Evolutionary conservation across 2,329 filamentous ascomycete species (phyloP), one percentile per base, ranked within the genome.

Genomic region (Aspergillus puulaauensis): DNA sequence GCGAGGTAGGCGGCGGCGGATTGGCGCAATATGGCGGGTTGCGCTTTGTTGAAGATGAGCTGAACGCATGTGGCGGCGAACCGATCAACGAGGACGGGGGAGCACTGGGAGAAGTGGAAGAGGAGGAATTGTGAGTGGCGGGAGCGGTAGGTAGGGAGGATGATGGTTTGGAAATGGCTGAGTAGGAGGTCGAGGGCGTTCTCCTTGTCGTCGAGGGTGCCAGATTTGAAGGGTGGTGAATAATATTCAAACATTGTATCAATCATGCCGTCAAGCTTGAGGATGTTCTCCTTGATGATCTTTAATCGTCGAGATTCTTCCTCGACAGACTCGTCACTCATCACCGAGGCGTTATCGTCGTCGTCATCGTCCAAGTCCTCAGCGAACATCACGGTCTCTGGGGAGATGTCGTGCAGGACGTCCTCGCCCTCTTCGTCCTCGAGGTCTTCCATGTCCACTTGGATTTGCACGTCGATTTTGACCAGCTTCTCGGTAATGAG

Each of bases 401-500:
- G 64, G 5, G 70, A 65, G 11, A 78, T 75, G 4, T 80, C 78
- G n/a, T 86, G 82, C 39, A 85, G 80, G 59, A 81, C 75, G 53
- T 87, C 86, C 23, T 92, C 86, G 54, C 91, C 90, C 9, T 91
- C 82, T 55, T 96, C 90, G 62, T 98, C 93, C 61, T 97, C 93
- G 60, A 96, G 79, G 66, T 98, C 93, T 61, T 98, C 92, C 68
- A 98, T 80, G 68, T 98, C 93, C 50, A 93, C 85, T 75, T 97
- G 93, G 74, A 98, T 95, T 71, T 97, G 90, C 1, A 96, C 91
- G 71, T 99, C 95, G 58, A 98, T 90, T 75, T 95, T 95, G 68
- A 98, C 91, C 7, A 98, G 82, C 61, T 90, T 88, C 65, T 93
- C 90, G 43, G 92, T 89, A 48, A 98, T 89, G 12, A 96, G 79